Base-by-base conservation (phyloP, 345 rosid genomes). In the Cardiospermum halicacabum region DNA sequence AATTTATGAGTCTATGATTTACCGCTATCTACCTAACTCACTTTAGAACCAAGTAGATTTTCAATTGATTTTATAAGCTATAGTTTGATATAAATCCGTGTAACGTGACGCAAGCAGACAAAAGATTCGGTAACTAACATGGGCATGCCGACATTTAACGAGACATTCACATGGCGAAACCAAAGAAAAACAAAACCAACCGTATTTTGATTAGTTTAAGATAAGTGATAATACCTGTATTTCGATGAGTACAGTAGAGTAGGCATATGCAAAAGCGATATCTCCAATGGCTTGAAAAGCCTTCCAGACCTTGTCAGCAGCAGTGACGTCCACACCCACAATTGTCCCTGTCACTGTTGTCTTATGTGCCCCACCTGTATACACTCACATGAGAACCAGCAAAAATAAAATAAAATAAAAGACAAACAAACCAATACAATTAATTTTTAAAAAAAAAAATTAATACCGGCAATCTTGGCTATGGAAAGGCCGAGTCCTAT, bases 231-330 rank as follows among this genome's bases (percentile, higher is more conserved):
- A 5, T 78, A 69, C 96, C 93, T 89, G 96, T 37, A 92, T 92
- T 67, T 92, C 98, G 15, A 86, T 71, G 9, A 92, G 91, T 22
- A 92, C 85, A 1, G 87, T 84, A 7, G 96, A 83, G 73, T 54
- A 92, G 21, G 96, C 89, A 56, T 85, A 92, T 34, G 98, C 95
- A 72, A 92, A 92, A 11, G 98, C 96, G 25, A 92, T 79, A 64
- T 92, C 83, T 15, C 98, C 96, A 5, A 89, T 63, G 0, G 96
- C 85, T 67, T 82, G 92, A 71, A 92, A 87, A 7, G 89, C 66
- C 43, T 69, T 80, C 98, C 96, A 89, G n/a, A 89, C 76, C 78
- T 92, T 92, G 65, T 87, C 82, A 0, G 88, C 61, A 25, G 77
- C 85, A 21, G 96, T 62, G 67, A 89, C 93, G 63, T 88, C 93